Evolutionary conservation across 2,329 filamentous ascomycete genomes (phyloP).

Genomic region (Penicillium sp.): DNA sequence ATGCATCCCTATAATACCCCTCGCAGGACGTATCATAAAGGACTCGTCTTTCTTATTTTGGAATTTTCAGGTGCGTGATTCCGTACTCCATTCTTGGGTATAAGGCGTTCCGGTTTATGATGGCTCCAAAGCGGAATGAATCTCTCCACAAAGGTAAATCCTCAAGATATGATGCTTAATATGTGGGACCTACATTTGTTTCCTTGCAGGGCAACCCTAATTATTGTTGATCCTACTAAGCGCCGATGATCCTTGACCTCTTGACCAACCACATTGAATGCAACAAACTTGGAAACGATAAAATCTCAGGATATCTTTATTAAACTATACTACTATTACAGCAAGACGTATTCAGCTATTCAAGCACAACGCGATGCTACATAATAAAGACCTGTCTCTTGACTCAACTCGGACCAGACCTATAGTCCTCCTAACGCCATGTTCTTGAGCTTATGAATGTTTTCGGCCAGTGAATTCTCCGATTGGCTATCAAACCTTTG

Average conservation of each 20-base stretch:
- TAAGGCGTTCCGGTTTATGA: neutral
- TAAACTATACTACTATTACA: too few relatives aligned
- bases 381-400: neutral
- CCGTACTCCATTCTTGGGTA: neutral
- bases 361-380: too few relatives aligned
- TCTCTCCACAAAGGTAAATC: neutral
- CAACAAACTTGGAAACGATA: neutral
- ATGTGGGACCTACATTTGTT: neutral
- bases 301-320: neutral
- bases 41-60: neutral
- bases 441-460: neutral
- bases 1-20: neutral
- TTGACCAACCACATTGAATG: neutral
- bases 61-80: neutral
- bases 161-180: neutral
- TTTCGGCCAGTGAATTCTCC: neutral
- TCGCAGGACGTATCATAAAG: neutral
- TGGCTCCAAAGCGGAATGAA: neutral
- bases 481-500: accelerated
- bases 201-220: too few relatives aligned
- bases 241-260: neutral
- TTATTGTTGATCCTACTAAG: neutral
- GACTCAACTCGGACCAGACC: neutral
- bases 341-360: too few relatives aligned
- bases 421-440: neutral